Evolutionary conservation across 805 yeast genomes (phyloP), one percentile per base, ranked within the genome.

Genomic region (Tetrapisispora fleetii): DNA sequence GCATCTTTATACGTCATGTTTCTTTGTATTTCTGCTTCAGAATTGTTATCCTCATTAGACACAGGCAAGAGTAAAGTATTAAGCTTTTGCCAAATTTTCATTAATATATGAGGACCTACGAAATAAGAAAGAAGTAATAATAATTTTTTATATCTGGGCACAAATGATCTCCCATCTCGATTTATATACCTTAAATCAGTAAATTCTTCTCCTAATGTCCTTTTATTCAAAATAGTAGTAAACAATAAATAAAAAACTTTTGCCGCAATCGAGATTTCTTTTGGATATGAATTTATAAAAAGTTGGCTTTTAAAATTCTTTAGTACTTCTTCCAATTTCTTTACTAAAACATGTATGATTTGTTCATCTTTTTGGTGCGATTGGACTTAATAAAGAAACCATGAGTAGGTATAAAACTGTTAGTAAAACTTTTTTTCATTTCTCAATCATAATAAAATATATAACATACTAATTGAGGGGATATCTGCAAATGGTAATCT

Each of bases 201-300:
- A 65, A 91, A 91, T 66, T 91, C 97, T 62, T 91, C 98, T 1
- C 99, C 99, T 27, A 93, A 67, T 0, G 98, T 91, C 47, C 91
- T 73, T 1, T 85, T 77, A 0, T 91, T 91, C 5, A 78, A 50
- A 14, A 84, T 67, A 0, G 96, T 90, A 0, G 97, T 91, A 21
- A 86, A 67, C 2, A 75, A 64, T n/a, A 87, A 69, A 60, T 91
- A 91, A 0, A 82, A 40, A 1, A 81, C 63, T 46, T 81, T 80
- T 10, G 84, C 77, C 2, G 71, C 60, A 0, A 79, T 73, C 0
- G 81, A 68, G 14, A 89, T 70, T 55, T 82, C 86, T 40, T 77
- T 75, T 2, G 84, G 77, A 55, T 82, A 76, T 3, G 75, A 67
- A 58, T 85, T 83, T 11, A 81, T 71, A 58, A 80, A 82, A 36